Conservation (phyloP, 805 yeast species). For the Saturnispora serradocipensis region DNA sequence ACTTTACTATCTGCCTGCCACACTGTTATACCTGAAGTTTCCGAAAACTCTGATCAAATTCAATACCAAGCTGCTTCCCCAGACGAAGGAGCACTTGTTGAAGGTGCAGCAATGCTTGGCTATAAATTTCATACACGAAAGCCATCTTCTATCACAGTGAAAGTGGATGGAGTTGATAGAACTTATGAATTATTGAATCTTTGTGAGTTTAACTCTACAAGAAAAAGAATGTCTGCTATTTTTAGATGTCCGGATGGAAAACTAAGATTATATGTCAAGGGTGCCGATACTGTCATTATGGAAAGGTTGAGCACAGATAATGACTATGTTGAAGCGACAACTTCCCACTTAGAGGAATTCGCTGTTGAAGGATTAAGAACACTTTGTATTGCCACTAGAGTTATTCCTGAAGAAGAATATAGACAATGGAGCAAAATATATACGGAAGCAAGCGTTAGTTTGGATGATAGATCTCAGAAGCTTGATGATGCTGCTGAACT, state of each 20-base stretch:
- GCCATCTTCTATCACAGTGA: slow-evolving; percentile 72
- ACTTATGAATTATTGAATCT: slow-evolving; percentile 77
- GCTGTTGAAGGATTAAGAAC: slow-evolving; percentile 96
- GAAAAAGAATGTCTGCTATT: slow-evolving; percentile 96
- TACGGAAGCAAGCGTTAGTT: slow-evolving; percentile 72
- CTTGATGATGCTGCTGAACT: slow-evolving; percentile 84
- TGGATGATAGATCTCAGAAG: slow-evolving; percentile 63
- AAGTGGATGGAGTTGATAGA: slow-evolving; percentile 39
- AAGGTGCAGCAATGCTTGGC: slow-evolving; percentile 89
- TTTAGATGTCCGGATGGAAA: slow-evolving; percentile 91
- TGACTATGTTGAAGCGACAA: slow-evolving; percentile 75
- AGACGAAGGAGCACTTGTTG: slow-evolving; percentile 97
- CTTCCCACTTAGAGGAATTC: slow-evolving; percentile 86
- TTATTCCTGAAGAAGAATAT: slow-evolving; percentile 73
- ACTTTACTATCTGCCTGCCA: slow-evolving; percentile 87
- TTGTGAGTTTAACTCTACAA: slow-evolving; percentile 94
- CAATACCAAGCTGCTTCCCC: slow-evolving; percentile 99
- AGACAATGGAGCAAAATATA: slow-evolving; percentile 55
- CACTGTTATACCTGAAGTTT: slow-evolving; percentile 90
- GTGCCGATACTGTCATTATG: slow-evolving; percentile 94
- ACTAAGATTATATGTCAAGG: slow-evolving; percentile 83
- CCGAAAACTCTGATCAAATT: slow-evolving; percentile 43
- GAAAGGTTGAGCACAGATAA: slow-evolving; percentile 68
- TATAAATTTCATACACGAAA: slow-evolving; percentile 76
- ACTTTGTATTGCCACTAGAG: slow-evolving; percentile 81